Conservation (phyloP, 2,329 filamentous ascomycete genomes). For the Fusarium pininemorale region DNA sequence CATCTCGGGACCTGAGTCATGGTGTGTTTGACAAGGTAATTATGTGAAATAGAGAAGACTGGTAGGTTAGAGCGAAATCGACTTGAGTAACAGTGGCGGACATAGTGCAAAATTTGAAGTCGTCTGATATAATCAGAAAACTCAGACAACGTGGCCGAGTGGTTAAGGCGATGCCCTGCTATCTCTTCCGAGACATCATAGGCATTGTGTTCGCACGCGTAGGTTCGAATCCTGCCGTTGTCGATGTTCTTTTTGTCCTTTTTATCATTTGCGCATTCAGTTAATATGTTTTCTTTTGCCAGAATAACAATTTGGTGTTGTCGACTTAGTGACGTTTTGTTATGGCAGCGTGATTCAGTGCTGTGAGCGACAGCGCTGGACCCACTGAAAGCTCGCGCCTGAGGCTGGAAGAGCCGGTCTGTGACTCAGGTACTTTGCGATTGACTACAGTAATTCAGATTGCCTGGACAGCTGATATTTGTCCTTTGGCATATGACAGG, state of each 20-base stretch:
- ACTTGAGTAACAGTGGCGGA: accelerated
- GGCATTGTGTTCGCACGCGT: conserved; percentile 31
- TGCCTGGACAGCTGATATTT: accelerated
- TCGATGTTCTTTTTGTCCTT: not conserved
- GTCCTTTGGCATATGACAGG: too few relatives aligned
- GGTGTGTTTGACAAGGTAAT: too few relatives aligned
- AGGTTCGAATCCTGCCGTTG: conserved; percentile 32
- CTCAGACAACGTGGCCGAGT: conserved; percentile 25
- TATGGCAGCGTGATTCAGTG: not conserved
- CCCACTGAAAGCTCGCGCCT: not conserved
- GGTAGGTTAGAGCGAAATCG: accelerated
- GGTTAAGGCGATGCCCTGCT: conserved; percentile 32
- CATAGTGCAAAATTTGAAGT: accelerated
- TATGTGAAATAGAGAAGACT: not conserved
- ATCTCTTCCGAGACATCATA: conserved; percentile 22
- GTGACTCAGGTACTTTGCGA: not conserved
- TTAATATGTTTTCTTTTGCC: not conserved
- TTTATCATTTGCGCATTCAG: accelerated
- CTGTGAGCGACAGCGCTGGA: not conserved
- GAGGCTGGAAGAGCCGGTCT: not conserved
- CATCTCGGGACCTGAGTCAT: too few relatives aligned
- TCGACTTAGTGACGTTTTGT: accelerated
- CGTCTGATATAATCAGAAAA: not conserved
- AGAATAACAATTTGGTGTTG: not conserved
- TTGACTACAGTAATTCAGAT: too few relatives aligned